Evolutionary conservation across 495 filamentous ascomycete genomes (phyloP), one percentile per base, ranked within the genome.

Genomic region (Penicillium soppii): DNA sequence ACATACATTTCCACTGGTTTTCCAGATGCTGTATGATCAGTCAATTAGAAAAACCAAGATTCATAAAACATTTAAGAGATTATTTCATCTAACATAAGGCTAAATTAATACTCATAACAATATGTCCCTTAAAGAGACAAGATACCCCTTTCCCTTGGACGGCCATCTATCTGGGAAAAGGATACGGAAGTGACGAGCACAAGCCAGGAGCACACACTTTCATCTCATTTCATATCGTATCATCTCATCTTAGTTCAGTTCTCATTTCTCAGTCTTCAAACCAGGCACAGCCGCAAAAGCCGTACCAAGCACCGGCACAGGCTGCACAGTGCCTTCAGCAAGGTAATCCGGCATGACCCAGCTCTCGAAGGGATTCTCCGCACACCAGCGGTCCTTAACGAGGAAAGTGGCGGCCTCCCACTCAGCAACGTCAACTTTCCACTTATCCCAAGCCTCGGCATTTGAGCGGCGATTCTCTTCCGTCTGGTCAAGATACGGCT

Each of bases 401-500:
- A 78, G 73, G 9, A 62, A 65, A 1, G 84, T 84, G 36, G 75
- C 78, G 5, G 70, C 70, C 61, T 96, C 90, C 88, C 91, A 97
- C 50, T 85, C 76, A 26, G 67, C 78, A 8, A 76, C 76, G 17
- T 75, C 70, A 16, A 67, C 69, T 54, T 79, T 82, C 69, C 80
- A 95, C 20, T 70, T 69, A 17, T 73, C 79, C 49, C 82, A 63
- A 3, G 76, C 74, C 51, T 79, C 73, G n/a, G 72, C 73, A 58
- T 89, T 85, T 5, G 58, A 70, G 42, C 78, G 74, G 52, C 88
- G 90, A 52, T 88, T 82, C 15, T 74, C 78, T 52, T 86, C 81
- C 4, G 85, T 85, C 61, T 83, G 76, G 30, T 89, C 85, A 47
- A 89, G 71, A 57, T 89, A 97, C 21, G 90, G 91, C 61, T 78